phyloP scores from a whole-genome alignment of 2,329 filamentous ascomycete species.

The Alternaria panax region DNA sequence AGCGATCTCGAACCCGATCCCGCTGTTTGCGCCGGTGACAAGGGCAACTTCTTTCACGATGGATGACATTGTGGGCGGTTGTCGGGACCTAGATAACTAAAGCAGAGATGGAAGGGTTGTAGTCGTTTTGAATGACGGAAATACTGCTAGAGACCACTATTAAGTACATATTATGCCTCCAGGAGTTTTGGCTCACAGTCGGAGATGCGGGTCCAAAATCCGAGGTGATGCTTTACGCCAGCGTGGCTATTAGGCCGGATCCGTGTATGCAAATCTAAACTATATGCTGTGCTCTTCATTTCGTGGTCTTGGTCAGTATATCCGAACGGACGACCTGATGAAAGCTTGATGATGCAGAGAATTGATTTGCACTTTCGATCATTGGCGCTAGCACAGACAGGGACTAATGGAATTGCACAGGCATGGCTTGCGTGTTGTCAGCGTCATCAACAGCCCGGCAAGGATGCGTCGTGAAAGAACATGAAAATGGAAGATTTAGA shows the following conservation, averaged over 20 bases:
- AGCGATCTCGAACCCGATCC: conserved; percentile 59
- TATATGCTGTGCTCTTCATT: not conserved
- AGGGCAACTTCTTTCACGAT: conserved; percentile 42
- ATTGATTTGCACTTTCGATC: conserved; percentile 4
- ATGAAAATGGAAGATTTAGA: not conserved
- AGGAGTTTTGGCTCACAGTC: not conserved
- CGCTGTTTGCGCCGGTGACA: conserved; percentile 55
- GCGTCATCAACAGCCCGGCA: not conserved
- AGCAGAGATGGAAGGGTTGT: not conserved
- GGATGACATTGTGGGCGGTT: conserved; percentile 19
- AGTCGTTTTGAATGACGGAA: not conserved
- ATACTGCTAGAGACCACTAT: not conserved
- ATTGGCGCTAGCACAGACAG: not conserved
- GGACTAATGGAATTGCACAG: conserved; percentile 1
- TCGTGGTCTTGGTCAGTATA: not conserved
- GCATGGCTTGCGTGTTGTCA: not conserved
- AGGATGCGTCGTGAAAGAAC: not conserved
- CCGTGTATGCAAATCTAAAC: not conserved
- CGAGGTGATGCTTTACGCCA: not conserved
- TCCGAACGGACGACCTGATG: not conserved
- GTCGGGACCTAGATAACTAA: not conserved
- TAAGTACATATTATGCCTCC: not conserved
- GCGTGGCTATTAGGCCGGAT: not conserved
- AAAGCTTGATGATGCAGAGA: not conserved
- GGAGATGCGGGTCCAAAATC: conserved; percentile 5